Conservation (phyloP, 2,329 filamentous ascomycete genomes). For the Arthroderma uncinatum region DNA sequence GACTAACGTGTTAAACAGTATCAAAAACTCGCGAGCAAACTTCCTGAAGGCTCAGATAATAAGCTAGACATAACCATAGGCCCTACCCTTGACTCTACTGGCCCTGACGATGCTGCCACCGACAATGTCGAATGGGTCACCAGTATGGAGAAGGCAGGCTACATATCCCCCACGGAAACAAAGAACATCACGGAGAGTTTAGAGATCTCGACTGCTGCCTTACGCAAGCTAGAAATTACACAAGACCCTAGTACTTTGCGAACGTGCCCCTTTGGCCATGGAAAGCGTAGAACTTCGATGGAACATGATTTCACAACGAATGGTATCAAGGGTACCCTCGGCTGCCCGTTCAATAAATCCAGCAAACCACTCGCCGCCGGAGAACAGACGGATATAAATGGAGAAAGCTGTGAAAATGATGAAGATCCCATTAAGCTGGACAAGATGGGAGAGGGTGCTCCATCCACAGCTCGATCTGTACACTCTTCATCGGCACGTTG, state of each 20-base stretch:
- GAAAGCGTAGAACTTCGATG: constrained; percentile 54
- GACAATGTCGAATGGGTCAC: constrained; percentile 13
- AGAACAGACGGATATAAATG: constrained; percentile 33
- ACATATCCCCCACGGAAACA: constrained; percentile 14
- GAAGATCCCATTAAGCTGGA: constrained; percentile 47
- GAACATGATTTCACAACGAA: constrained; percentile 86
- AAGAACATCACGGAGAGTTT: constrained; percentile 30
- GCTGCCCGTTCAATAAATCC: constrained; percentile 64
- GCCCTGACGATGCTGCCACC: background rate
- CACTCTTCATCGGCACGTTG: constrained; percentile 54
- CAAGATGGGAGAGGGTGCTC: constrained; percentile 34
- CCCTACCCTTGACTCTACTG: background rate
- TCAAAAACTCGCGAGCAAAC: constrained; percentile 24
- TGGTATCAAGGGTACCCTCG: constrained; percentile 66
- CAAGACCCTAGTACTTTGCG: constrained; percentile 15
- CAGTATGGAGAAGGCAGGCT: constrained; percentile 12
- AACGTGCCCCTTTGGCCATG: constrained; percentile 32
- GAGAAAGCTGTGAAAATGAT: constrained; percentile 40
- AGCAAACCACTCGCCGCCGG: constrained; percentile 24
- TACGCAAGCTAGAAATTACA: constrained; percentile 2
- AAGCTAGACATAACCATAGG: constrained; percentile 5
- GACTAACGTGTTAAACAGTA: constrained; percentile 27
- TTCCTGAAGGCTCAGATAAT: constrained; percentile 20
- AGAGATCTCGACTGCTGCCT: constrained; percentile 20
- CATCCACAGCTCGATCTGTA: constrained; percentile 29